Evolutionary conservation across 2,329 filamentous ascomycete genomes (phyloP), one percentile per base, ranked within the genome.

Genomic region (Epichloe glyceriae): DNA sequence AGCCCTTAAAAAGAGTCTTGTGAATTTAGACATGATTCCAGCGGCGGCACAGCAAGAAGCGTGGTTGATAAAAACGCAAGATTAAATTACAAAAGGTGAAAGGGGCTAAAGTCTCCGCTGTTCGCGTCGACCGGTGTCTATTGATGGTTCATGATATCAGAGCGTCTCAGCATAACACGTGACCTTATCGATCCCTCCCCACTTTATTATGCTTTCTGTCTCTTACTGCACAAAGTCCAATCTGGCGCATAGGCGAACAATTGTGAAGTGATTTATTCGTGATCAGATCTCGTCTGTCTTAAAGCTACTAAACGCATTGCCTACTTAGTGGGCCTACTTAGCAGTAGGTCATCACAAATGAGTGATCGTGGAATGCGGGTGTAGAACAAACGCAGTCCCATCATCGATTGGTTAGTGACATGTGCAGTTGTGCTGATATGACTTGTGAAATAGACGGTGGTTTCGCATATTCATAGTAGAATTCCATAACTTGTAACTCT

Each of bases 1-100:
- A 42, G 67, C 57, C 56, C 68, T 67, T 54, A 71, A 55, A 50
- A 63, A 68, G 43, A 64, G 49, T 53, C 67, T 62, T 49, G 67
- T 67, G 44, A 68, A 63, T 46, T 61, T 62, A 47, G 65, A 66
- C 66, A 68, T 68, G 54, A 38, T 55, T 33, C 17, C 40, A 34
- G 19, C 49, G 40, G n/a, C 26, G 37, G 33, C 41, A 33, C 30
- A 35, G 22, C 30, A 39, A 38, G 7, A 33, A 17, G 15, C 38
- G 22, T 22, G 30, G 44, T 22, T 38, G 43, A 48, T 46, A 15
- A 34, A 26, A 12, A 20, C 34, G 33, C 20, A 34, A 39, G 20
- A 22, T 17, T 3, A 26, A 42, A 15, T 30, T 11, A 4, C 14
- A 40, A 14, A 15, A 15, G 46, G 41, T 8, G 3, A 14, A 38